Evolutionary conservation across 139 green algal species (phyloP), one percentile per base, ranked within the genome.

Genomic region (Closterium sp.): DNA sequence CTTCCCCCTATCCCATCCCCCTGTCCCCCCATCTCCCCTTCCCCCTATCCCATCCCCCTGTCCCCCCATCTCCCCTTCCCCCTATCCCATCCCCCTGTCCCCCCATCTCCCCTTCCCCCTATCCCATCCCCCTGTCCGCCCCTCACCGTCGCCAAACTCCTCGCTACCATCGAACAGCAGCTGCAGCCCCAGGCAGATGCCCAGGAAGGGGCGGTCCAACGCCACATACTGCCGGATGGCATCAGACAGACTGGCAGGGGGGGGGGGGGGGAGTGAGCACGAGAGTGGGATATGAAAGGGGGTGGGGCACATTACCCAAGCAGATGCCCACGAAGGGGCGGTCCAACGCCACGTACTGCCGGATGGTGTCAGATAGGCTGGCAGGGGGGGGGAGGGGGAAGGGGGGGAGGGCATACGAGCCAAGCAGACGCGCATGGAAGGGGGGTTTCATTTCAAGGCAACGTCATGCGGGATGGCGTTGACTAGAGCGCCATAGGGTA

Each of bases 111-210:
- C 81, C 23, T 33, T 86, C 81, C 30, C 28, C 81, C 10, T 2
- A 19, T 25, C 81, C 23, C 81, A 34, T 9, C 28, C 25, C 0
- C 10, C 4, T 28, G 64, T 19, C 64, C 64, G 12, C 64, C 0
- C 4, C 81, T 33, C 81, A 32, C 81, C 19, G 31, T 32, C 30
- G 32, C 97, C 97, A 87, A 95, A 98, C 95, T 99, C 98, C n/a
- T 98, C 96, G 89, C 95, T 97, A 64, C 97, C 97, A 34, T 99
- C 97, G 93, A 99, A 99, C 35, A 99, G 96, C 55, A 99, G 93
- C 95, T 99, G 98, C 93, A 99, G 94, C 84, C 98, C 98, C 38
- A 99, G 95, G 95, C 98, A 99, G 93, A 99, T 98, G 90, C 98
- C 98, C 36, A 99, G 92, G 94, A 99, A 99, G 34, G 98, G 97